Percentiles rank a stretch among this genome's conserved stretches.
Evolutionary conservation across 2,329 filamentous ascomycete genomes (phyloP).

Genomic region (Podosphaera leucotricha): DNA sequence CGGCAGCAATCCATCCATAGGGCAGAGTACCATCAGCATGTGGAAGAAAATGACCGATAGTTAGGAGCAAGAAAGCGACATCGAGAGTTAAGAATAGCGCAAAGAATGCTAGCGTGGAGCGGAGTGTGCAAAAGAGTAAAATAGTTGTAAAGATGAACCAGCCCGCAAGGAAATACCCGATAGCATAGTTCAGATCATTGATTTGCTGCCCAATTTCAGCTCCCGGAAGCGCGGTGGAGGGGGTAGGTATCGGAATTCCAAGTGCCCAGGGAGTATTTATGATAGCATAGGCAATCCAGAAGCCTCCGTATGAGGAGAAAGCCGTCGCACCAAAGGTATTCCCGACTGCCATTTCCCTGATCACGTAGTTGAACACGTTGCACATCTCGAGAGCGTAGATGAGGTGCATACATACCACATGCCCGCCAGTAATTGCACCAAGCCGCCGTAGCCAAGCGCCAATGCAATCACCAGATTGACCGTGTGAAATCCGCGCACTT

Average conservation of each 20-base stretch:
- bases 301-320: constrained; percentile 36
- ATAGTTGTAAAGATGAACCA: constrained; percentile 42
- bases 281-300: constrained; percentile 35
- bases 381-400: background rate
- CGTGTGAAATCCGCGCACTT: constrained; percentile 20
- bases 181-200: constrained; percentile 24
- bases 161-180: constrained; percentile 33
- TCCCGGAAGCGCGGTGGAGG: background rate
- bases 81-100: constrained; percentile 33
- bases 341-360: constrained; percentile 36
- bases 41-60: constrained; percentile 17
- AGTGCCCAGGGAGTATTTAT: constrained; percentile 34
- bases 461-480: constrained; percentile 31
- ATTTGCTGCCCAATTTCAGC: constrained; percentile 3
- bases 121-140: constrained; percentile 30
- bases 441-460: constrained; percentile 38
- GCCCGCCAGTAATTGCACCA: constrained; percentile 43
- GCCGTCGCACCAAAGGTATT: constrained; percentile 42
- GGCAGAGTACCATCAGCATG: constrained; percentile 18
- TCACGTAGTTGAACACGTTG: background rate
- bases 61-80: constrained; percentile 31
- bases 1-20: constrained; percentile 36
- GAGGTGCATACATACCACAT: constrained; percentile 29
- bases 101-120: constrained; percentile 36
- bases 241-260: constrained; percentile 18